These are phyloP conservation scores for Malassezia nana DNA, from an alignment of 1,284 basidiomycete genomes.

Conservation along the genomic window DNA sequence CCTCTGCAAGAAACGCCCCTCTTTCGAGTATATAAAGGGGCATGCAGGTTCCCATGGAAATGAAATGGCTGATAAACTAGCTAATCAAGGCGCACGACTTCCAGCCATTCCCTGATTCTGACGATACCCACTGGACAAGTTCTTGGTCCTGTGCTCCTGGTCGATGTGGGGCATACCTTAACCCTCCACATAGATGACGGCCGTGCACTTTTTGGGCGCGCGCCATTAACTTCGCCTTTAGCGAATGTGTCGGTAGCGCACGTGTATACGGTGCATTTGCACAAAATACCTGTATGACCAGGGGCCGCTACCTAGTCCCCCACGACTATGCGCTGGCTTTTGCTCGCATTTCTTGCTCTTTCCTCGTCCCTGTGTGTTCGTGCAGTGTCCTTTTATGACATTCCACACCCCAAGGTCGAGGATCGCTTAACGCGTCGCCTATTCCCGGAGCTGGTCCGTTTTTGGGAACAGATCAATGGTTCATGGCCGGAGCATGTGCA, in stretches of 20 bases:
- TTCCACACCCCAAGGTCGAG: neutral
- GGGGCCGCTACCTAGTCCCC: no score
- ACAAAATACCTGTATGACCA: no score
- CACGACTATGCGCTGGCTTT: neutral
- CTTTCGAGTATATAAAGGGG: slow-evolving; percentile 60
- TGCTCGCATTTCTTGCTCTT: neutral
- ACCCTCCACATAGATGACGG: neutral
- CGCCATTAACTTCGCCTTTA: neutral
- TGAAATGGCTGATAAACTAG: slow-evolving; percentile 60
- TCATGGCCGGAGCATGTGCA: neutral
- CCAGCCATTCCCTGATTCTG: slow-evolving; percentile 3
- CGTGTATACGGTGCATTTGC: no score
- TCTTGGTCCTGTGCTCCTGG: neutral
- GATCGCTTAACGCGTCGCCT: neutral
- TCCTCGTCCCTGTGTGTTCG: neutral
- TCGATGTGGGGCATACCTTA: neutral
- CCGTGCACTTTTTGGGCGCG: neutral
- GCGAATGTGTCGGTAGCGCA: no score
- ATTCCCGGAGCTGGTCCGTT: slow-evolving; percentile 1
- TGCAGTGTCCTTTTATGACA: neutral
- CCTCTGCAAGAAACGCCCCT: slow-evolving; percentile 17
- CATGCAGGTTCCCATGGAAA: slow-evolving; percentile 65
- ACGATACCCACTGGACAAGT: neutral
- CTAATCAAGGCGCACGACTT: slow-evolving; percentile 22
- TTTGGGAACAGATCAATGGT: neutral